A percentile compares a stretch with the other conserved stretches of the same genome.
Evolutionary conservation across 768 basidiomycete genomes (phyloP).

Genomic region (Agrocybe pediades): DNA sequence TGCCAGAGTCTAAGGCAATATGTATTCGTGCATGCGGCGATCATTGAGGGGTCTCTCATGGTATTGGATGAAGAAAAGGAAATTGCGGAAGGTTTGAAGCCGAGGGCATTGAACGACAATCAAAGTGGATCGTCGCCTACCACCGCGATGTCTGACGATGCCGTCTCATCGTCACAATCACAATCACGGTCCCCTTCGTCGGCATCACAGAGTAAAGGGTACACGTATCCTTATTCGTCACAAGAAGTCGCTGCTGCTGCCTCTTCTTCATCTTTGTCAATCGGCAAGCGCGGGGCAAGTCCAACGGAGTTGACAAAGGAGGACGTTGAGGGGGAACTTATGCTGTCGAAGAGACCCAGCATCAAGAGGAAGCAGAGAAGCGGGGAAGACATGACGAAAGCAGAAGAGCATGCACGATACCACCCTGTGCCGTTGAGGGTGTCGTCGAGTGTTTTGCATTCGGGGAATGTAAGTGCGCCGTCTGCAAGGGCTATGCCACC

Average conservation of each 20-base stretch:
- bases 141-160: slow-evolving; percentile 1
- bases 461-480: slow-evolving; percentile 7
- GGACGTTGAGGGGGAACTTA: slow-evolving; percentile 55
- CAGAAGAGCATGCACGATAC: slow-evolving; percentile 15
- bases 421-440: slow-evolving; percentile 12
- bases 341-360: slow-evolving; percentile 68
- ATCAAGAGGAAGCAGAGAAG: slow-evolving; percentile 41
- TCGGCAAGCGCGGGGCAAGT: slow-evolving; percentile 68
- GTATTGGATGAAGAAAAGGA: slow-evolving; percentile 73
- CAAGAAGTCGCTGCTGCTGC: slow-evolving; percentile 15
- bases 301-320: slow-evolving; percentile 71
- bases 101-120: not conserved
- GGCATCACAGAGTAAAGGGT: slow-evolving; percentile 3
- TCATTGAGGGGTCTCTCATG: slow-evolving; percentile 79
- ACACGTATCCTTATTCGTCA: slow-evolving; percentile 6
- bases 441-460: slow-evolving; percentile 8
- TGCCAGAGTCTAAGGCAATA: slow-evolving; percentile 96
- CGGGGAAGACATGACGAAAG: slow-evolving; percentile 15
- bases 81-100: slow-evolving; percentile 18
- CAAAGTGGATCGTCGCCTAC: not conserved
- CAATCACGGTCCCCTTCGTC: slow-evolving; percentile 4
- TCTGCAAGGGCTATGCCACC: slow-evolving; percentile 15
- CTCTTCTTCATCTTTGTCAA: slow-evolving; percentile 33
- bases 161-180: not conserved
- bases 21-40: slow-evolving; percentile 87